Conservation (phyloP, 768 basidiomycete genomes). For the Phlebiopsis flavidoalba region DNA sequence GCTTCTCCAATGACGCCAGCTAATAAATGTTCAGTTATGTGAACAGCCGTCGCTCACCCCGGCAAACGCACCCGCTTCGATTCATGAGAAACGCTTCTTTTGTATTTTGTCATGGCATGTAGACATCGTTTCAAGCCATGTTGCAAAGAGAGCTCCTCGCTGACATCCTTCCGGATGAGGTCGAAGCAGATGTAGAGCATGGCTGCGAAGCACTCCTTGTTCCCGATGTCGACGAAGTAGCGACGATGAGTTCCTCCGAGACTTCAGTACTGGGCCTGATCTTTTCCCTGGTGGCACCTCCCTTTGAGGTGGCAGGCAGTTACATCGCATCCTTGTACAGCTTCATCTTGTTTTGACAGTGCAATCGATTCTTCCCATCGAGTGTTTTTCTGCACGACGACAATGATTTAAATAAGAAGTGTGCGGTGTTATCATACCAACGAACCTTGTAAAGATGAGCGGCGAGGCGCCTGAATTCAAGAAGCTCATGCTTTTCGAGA, state of each 20-base stretch:
- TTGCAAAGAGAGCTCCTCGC: conserved; percentile 95
- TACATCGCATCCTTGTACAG: conserved; percentile 95
- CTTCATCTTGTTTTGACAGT: conserved; percentile 92
- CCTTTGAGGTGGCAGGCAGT: conserved; percentile 86
- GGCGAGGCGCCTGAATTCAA: conserved; percentile 93
- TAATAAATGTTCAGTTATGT: conserved; percentile 21
- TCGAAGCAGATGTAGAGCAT: conserved; percentile 92
- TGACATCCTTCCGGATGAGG: conserved; percentile 86
- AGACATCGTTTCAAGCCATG: conserved; percentile 95
- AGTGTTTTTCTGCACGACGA: conserved; percentile 68
- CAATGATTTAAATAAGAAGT: conserved; percentile 1
- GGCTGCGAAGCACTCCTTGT: conserved; percentile 96
- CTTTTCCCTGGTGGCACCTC: too few relatives aligned
- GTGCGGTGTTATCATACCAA: background rate
- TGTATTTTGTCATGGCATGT: conserved; percentile 96
- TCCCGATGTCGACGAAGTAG: conserved; percentile 98
- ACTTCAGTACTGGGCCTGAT: conserved; percentile 81
- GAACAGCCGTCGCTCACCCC: background rate
- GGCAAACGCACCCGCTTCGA: conserved; percentile 56
- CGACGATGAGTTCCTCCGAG: conserved; percentile 90
- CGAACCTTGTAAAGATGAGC: conserved; percentile 92
- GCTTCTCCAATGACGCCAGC: conserved; percentile 79
- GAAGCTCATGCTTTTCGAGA: conserved; percentile 82
- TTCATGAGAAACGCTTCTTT: conserved; percentile 72
- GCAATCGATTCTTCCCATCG: conserved; percentile 97